phyloP scores from a whole-genome alignment of 2,329 filamentous ascomycete species.

The Aspergillus amoenus region DNA sequence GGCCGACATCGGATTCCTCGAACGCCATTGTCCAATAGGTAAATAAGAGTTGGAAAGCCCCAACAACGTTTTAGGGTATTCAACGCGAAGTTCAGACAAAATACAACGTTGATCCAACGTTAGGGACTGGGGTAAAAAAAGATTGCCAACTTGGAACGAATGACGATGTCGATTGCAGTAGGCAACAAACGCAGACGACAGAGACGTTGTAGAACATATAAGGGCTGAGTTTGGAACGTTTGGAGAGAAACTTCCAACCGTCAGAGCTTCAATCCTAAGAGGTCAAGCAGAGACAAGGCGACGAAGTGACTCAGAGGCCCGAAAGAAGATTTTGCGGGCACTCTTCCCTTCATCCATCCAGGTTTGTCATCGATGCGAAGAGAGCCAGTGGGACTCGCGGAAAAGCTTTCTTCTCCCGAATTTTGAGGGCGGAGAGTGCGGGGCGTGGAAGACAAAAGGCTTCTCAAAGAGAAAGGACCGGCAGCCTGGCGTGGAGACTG shows the following conservation, averaged over 20 bases:
- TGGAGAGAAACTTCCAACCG: not conserved
- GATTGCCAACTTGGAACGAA: not conserved
- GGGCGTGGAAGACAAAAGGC: slow-evolving; percentile 1
- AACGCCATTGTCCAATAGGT: slow-evolving; percentile 6
- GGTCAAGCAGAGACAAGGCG: not conserved
- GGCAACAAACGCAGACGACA: not conserved
- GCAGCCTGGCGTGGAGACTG: not conserved
- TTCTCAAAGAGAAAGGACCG: slow-evolving; percentile 5
- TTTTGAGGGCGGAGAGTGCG: not conserved
- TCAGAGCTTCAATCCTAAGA: not conserved
- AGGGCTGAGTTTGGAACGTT: not conserved
- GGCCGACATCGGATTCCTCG: not conserved
- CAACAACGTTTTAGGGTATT: not conserved
- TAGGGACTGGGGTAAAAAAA: not conserved
- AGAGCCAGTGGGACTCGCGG: not conserved
- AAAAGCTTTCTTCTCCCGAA: not conserved
- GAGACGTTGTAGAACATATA: not conserved
- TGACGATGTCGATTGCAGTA: not conserved
- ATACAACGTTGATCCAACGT: not conserved
- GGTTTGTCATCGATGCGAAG: not conserved
- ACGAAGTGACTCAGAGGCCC: slow-evolving; percentile 3
- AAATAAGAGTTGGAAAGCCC: not conserved
- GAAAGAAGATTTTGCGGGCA: not conserved
- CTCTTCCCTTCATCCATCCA: not conserved
- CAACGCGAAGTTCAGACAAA: not conserved